Evolutionary conservation across 2,329 filamentous ascomycete species (phyloP).

Genomic region (Pseudofabraea citricarpa): DNA sequence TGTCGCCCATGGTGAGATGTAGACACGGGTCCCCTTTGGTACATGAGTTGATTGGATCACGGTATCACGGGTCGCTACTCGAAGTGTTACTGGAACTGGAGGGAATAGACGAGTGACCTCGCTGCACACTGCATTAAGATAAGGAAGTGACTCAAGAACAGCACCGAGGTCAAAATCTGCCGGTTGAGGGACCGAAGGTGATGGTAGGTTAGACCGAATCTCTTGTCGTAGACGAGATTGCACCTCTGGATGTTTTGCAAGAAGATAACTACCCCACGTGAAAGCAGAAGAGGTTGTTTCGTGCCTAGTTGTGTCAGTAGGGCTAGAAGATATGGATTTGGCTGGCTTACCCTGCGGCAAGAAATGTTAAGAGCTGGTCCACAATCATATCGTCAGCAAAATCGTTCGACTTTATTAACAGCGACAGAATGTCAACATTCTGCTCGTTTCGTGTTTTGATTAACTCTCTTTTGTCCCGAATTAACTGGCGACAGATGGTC

Average conservation of each 20-base stretch:
- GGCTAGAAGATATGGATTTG: neutral
- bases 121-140: constrained; percentile 68
- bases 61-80: constrained; percentile 60
- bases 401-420: constrained; percentile 68
- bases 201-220: constrained; percentile 41
- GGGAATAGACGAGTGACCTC: constrained; percentile 71
- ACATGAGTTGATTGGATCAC: constrained; percentile 60
- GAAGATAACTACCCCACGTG: constrained; percentile 63
- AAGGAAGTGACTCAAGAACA: constrained; percentile 46
- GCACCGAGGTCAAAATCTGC: constrained; percentile 24
- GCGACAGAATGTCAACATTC: constrained; percentile 70
- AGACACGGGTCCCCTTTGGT: constrained; percentile 65
- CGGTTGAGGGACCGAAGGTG: constrained; percentile 12
- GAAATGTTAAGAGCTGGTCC: constrained; percentile 84
- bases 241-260: constrained; percentile 52
- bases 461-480: constrained; percentile 60
- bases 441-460: constrained; percentile 40
- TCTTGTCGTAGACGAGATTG: constrained; percentile 58
- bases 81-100: constrained; percentile 67
- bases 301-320: constrained; percentile 41
- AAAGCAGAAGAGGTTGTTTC: constrained; percentile 73
- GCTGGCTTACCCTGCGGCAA: constrained; percentile 60
- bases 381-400: constrained; percentile 74
- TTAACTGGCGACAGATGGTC: constrained; percentile 59
- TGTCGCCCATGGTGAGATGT: constrained; percentile 59